Conservation (phyloP, 495 filamentous ascomycete species). For the Tuber borchii region DNA sequence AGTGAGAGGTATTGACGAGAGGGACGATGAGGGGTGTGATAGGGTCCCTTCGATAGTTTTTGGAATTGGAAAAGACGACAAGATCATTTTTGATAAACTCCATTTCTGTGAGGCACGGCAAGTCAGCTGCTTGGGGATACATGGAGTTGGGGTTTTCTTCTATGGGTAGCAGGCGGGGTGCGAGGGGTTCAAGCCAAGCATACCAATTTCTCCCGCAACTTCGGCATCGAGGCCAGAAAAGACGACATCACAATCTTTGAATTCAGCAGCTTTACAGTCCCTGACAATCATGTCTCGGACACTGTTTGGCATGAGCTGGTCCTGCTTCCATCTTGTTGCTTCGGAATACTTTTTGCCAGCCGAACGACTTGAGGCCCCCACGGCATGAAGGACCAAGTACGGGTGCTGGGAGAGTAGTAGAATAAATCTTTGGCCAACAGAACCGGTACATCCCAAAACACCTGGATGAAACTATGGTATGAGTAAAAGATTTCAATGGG, state of each 20-base stretch:
- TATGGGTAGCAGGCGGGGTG: conserved; percentile 8
- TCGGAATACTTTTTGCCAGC: conserved; percentile 77
- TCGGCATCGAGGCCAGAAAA: conserved; percentile 82
- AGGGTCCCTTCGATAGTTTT: conserved; percentile 79
- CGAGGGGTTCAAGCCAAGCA: conserved; percentile 23
- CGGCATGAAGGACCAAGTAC: conserved; percentile 63
- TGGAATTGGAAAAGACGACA: conserved; percentile 80
- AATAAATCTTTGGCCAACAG: conserved; percentile 80
- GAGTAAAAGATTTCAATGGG: not conserved
- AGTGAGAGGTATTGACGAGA: conserved; percentile 72
- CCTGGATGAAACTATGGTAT: conserved; percentile 38
- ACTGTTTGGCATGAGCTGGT: conserved; percentile 59
- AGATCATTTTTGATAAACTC: conserved; percentile 71
- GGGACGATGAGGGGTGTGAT: conserved; percentile 79
- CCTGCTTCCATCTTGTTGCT: conserved; percentile 79
- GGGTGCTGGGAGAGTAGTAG: conserved; percentile 74
- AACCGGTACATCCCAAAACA: conserved; percentile 68
- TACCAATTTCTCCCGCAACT: conserved; percentile 72
- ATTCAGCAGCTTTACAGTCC: conserved; percentile 66
- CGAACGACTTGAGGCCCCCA: conserved; percentile 72
- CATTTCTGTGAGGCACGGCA: conserved; percentile 52
- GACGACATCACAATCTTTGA: conserved; percentile 77
- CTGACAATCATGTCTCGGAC: conserved; percentile 65
- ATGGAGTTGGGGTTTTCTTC: not conserved
- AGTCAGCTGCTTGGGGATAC: conserved; percentile 7